These are phyloP conservation scores for Ophiostoma ulmi DNA, from an alignment of 2,329 filamentous ascomycete genomes.

Conservation along the genomic window DNA sequence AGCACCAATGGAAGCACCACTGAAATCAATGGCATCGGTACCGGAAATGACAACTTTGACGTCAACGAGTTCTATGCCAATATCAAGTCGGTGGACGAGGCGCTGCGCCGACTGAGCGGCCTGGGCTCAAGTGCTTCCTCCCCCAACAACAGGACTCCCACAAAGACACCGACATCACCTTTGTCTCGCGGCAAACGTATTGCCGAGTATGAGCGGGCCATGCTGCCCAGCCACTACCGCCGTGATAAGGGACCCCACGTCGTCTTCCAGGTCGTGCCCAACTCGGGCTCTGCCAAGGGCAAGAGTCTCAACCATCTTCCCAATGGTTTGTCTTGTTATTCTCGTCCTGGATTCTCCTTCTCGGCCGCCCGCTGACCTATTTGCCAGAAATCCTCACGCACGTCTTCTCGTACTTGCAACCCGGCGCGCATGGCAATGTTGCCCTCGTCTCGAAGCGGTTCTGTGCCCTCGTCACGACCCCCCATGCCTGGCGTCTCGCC, in stretches of 20 bases:
- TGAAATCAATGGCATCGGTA: neutral
- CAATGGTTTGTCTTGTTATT: conserved; percentile 59
- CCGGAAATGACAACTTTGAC: conserved; percentile 27
- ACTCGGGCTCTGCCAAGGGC: conserved; percentile 31
- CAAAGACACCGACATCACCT: neutral
- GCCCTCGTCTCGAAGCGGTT: conserved; percentile 85
- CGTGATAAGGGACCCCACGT: neutral
- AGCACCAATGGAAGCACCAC: conserved; percentile 21
- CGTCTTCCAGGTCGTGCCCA: neutral
- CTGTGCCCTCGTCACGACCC: conserved; percentile 78
- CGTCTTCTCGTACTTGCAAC: conserved; percentile 82
- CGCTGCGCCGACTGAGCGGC: conserved; percentile 50
- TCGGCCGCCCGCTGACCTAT: conserved; percentile 17
- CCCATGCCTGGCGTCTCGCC: conserved; percentile 88
- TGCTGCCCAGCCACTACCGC: conserved; percentile 41
- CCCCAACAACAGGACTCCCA: neutral
- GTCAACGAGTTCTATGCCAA: conserved; percentile 34
- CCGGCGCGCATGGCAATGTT: conserved; percentile 74
- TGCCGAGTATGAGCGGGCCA: conserved; percentile 57
- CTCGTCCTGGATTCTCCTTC: conserved; percentile 15
- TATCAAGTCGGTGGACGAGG: conserved; percentile 44
- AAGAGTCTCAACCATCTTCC: conserved; percentile 58
- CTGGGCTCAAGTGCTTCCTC: conserved; percentile 8
- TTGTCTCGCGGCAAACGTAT: conserved; percentile 48
- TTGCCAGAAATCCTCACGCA: conserved; percentile 81